These are phyloP conservation scores for Syzygium jambos DNA, from an alignment of 345 rosid genomes.

Conservation along the genomic window DNA sequence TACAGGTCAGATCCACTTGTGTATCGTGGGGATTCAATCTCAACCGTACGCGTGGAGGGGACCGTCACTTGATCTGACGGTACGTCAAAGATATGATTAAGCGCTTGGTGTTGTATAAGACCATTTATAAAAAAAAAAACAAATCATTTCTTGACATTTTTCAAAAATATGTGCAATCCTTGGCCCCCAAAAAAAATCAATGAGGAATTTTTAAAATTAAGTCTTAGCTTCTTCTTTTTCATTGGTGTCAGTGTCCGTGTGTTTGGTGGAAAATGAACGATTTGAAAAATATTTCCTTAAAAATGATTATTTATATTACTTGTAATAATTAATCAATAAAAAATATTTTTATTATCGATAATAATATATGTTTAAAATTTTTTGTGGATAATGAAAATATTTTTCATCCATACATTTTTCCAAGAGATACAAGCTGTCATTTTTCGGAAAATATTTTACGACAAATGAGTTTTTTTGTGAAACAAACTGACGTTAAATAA, in stretches of 20 bases:
- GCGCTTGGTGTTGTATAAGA: background rate
- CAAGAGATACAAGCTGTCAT: no score
- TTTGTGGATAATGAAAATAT: background rate
- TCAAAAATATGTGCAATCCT: background rate
- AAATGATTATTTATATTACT: no score
- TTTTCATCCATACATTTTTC: background rate
- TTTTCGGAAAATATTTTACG: background rate
- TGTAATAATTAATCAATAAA: no score
- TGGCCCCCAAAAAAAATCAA: background rate
- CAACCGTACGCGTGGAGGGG: background rate
- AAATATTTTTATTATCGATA: no score
- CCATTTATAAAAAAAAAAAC: background rate
- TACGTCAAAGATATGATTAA: background rate
- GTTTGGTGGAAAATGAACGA: background rate
- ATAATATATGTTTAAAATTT: no score
- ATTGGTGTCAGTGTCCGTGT: background rate
- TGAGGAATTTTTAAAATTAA: background rate
- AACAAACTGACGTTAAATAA: background rate
- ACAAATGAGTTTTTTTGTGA: fast-evolving
- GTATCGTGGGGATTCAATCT: background rate
- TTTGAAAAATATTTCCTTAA: no score
- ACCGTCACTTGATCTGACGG: background rate
- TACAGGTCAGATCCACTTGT: background rate
- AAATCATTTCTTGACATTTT: background rate
- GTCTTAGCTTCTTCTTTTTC: background rate